These are phyloP conservation scores for Euptelea pleiosperma DNA, from an alignment of 164 flowering plant species.

Conservation along the genomic window DNA sequence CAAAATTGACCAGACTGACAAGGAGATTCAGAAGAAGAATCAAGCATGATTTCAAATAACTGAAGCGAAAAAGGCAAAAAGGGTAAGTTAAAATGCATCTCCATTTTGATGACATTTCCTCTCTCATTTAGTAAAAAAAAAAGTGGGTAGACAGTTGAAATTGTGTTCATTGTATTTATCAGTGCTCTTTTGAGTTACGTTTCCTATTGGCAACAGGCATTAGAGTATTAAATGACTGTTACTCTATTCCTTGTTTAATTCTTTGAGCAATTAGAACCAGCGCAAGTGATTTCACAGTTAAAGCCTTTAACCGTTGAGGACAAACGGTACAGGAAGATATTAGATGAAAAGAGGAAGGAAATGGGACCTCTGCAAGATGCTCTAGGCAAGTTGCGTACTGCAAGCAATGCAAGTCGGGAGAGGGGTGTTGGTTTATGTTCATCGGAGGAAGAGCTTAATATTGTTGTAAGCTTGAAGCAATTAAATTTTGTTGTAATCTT, in stretches of 20 bases:
- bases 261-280: slow-evolving; percentile 50
- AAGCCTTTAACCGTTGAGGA: slow-evolving; percentile 47
- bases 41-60: slow-evolving; percentile 48
- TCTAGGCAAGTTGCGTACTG: slow-evolving; percentile 65
- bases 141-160: neutral
- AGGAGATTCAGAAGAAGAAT: slow-evolving; percentile 56
- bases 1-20: slow-evolving; percentile 64
- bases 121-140: too few species aligned
- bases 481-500: neutral
- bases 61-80: slow-evolving; percentile 60
- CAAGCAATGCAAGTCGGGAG: slow-evolving; percentile 44
- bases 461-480: slow-evolving; percentile 45
- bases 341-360: slow-evolving; percentile 72
- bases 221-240: too few species aligned
- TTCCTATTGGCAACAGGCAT: too few species aligned
- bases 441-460: slow-evolving; percentile 88
- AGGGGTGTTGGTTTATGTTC: slow-evolving; percentile 62
- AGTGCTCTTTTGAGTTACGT: too few species aligned
- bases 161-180: neutral
- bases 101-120: neutral
- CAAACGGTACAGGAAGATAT: slow-evolving; percentile 33
- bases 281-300: slow-evolving; percentile 45
- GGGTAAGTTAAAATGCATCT: slow-evolving; percentile 39
- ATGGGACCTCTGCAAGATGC: slow-evolving; percentile 79
- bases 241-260: too few species aligned